Evolutionary conservation across 2,329 filamentous ascomycete species (phyloP).

Genomic region (Colletotrichum godetiae): DNA sequence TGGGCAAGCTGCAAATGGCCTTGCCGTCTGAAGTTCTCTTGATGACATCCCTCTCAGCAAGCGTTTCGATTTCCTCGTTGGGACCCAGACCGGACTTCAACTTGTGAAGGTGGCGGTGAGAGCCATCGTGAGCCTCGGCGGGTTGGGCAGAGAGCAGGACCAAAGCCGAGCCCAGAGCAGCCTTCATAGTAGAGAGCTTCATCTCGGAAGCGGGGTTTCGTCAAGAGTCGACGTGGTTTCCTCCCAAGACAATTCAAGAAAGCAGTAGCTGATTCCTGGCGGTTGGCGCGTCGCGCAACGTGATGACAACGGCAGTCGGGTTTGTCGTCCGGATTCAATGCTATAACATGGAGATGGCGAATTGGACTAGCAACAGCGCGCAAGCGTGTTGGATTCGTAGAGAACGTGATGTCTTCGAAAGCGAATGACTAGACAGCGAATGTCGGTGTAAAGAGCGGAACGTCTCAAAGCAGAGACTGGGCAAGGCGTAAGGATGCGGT

Average conservation of each 20-base stretch:
- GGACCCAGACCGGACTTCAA: conserved; percentile 3
- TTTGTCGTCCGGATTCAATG: conserved; percentile 16
- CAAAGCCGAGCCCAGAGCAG: conserved; percentile 61
- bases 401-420: conserved; percentile 24
- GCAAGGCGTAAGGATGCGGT: conserved; percentile 33
- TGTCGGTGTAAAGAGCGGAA: conserved; percentile 36
- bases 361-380: conserved; percentile 9
- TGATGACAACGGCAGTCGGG: conserved; percentile 9
- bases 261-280: conserved; percentile 7
- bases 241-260: conserved; percentile 4
- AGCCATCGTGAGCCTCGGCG: conserved; percentile 50
- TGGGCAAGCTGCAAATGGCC: conserved; percentile 71
- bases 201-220: conserved; percentile 50
- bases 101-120: conserved; percentile 50
- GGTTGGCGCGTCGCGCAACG: conserved; percentile 25
- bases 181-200: conserved; percentile 63
- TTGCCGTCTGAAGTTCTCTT: conserved; percentile 44
- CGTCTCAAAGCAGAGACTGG: conserved; percentile 31
- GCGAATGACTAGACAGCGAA: conserved; percentile 26
- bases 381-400: conserved; percentile 27
- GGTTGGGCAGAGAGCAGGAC: conserved; percentile 57
- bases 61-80: conserved; percentile 12
- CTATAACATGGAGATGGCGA: conserved; percentile 35
- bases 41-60: conserved; percentile 35
- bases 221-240: conserved; percentile 30